Evolutionary conservation across 129 eudicot species (phyloP).

Genomic region (Helichrysum umbraculigerum): DNA sequence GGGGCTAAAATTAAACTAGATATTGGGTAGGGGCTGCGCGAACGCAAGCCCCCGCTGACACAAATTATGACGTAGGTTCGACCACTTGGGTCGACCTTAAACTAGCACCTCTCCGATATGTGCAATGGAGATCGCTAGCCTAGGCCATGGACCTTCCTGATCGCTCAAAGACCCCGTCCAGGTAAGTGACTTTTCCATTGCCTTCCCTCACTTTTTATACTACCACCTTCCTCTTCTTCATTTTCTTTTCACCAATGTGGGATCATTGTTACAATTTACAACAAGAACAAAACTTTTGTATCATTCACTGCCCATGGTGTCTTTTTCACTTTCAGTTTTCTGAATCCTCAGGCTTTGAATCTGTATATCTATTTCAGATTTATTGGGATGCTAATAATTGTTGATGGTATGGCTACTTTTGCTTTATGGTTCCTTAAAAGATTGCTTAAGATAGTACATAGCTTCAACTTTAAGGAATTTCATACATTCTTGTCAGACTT

Average conservation of each 20-base stretch:
- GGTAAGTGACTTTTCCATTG: background rate
- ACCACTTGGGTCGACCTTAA: background rate
- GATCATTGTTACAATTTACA: background rate
- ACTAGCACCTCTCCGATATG: background rate
- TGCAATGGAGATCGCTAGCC: background rate
- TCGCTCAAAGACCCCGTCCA: background rate
- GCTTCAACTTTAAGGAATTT: constrained; percentile 77
- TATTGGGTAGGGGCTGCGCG: background rate
- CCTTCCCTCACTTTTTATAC: background rate
- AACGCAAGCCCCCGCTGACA: background rate
- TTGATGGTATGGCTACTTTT: constrained; percentile 17
- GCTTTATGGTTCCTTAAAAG: constrained; percentile 38
- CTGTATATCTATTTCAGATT: background rate
- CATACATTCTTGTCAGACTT: constrained; percentile 66
- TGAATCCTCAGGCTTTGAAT: background rate
- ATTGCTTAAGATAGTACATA: constrained; percentile 78
- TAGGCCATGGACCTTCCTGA: background rate
- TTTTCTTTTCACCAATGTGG: background rate
- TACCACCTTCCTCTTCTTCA: background rate
- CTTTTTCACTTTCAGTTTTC: background rate
- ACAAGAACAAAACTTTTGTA: background rate
- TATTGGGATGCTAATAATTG: background rate
- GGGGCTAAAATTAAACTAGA: background rate
- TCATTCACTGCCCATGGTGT: background rate
- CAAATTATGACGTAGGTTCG: background rate